Evolutionary conservation across 306 rosid genomes (phyloP).

Genomic region (Glycine soja): DNA sequence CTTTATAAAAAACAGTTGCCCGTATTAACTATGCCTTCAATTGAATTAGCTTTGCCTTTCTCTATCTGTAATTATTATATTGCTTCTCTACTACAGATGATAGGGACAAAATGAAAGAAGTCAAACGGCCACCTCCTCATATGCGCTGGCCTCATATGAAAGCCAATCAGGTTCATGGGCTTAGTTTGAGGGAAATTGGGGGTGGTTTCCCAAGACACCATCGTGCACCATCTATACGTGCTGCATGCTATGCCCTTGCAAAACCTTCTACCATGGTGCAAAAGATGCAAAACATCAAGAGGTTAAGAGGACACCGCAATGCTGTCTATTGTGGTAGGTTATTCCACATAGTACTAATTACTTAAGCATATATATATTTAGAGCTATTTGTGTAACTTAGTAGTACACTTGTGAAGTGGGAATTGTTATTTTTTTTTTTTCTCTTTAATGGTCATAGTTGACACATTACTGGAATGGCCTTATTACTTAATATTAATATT

Average conservation of each 20-base stretch:
- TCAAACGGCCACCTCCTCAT: constrained; percentile 67
- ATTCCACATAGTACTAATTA: constrained; percentile 37
- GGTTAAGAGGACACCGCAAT: constrained; percentile 94
- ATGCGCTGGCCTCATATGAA: constrained; percentile 99
- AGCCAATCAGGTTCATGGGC: constrained; percentile 96
- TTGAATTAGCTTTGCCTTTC: constrained; percentile 37
- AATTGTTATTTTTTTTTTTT: not conserved
- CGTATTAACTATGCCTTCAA: constrained; percentile 19
- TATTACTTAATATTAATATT: not conserved
- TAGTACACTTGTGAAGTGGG: constrained; percentile 16
- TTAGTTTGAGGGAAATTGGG: constrained; percentile 94
- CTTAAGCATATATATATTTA: constrained; percentile 36
- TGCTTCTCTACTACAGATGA: constrained; percentile 62
- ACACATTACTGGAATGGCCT: constrained; percentile 9
- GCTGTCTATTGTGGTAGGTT: constrained; percentile 97
- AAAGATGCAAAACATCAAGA: constrained; percentile 89
- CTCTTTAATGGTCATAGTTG: constrained; percentile 11
- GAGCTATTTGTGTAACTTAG: constrained; percentile 41
- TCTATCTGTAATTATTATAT: constrained; percentile 28
- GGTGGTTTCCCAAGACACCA: constrained; percentile 97
- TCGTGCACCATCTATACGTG: constrained; percentile 94
- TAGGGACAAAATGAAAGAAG: constrained; percentile 60
- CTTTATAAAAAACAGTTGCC: not conserved
- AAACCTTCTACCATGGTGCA: constrained; percentile 97
- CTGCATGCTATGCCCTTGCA: constrained; percentile 95